These are phyloP conservation scores for Fusarium tanahbumbuense DNA, from an alignment of 2,329 filamentous ascomycete species.

Conservation along the genomic window DNA sequence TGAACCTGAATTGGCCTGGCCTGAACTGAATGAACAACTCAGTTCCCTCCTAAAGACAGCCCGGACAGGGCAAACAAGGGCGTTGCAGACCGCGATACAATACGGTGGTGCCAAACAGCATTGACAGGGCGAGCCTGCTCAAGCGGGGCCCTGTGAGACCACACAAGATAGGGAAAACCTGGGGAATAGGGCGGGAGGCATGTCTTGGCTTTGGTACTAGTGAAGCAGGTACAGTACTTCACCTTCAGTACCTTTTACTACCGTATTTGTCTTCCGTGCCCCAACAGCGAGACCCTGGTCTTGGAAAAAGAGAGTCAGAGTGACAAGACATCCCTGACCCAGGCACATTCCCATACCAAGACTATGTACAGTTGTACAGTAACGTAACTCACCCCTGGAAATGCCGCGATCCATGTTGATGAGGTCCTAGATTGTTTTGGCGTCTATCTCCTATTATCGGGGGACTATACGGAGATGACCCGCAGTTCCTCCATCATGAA, in stretches of 20 bases:
- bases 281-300: neutral
- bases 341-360: conserved; percentile 8
- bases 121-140: conserved; percentile 35
- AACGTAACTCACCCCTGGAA: conserved; percentile 17
- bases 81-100: conserved; percentile 12
- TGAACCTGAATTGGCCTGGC: conserved; percentile 10
- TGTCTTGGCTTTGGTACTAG: conserved; percentile 41
- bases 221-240: conserved; percentile 37
- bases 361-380: neutral
- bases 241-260: neutral
- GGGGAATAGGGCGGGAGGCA: conserved; percentile 46
- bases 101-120: conserved; percentile 29
- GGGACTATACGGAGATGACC: neutral
- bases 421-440: conserved; percentile 15
- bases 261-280: neutral
- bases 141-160: conserved; percentile 35
- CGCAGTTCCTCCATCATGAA: conserved; percentile 9
- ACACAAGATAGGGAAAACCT: conserved; percentile 40
- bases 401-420: conserved; percentile 21
- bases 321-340: conserved; percentile 19
- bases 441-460: neutral
- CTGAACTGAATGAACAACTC: conserved; percentile 9
- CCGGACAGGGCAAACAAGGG: conserved; percentile 40
- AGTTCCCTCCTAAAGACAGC: conserved; percentile 24
- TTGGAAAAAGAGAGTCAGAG: conserved; percentile 1